Conservation (phyloP, 169 alveolate genomes). For the Plasmodium gallinaceum region DNA sequence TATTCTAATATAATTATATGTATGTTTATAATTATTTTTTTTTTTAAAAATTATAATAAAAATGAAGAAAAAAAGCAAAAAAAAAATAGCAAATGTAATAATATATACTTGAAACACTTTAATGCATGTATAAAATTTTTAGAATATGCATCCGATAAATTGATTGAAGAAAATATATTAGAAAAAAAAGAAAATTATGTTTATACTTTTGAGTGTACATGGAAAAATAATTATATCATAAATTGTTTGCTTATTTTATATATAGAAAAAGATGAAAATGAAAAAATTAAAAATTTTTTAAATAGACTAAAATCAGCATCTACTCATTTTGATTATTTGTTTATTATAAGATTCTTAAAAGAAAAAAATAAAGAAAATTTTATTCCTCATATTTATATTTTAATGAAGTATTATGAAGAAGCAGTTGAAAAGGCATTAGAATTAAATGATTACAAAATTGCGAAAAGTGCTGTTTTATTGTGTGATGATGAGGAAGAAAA, state of each 20-base stretch:
- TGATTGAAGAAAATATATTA: constrained; percentile 51
- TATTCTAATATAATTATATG: constrained; percentile 50
- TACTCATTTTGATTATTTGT: constrained; percentile 69
- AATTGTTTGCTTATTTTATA: constrained; percentile 69
- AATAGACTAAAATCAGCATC: constrained; percentile 53
- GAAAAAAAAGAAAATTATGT: constrained; percentile 69
- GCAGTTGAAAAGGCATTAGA: constrained; percentile 76
- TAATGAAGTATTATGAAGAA: constrained; percentile 77
- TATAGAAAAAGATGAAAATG: constrained; percentile 69
- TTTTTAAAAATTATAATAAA: constrained; percentile 23
- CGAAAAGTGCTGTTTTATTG: constrained; percentile 66
- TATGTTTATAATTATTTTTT: constrained; percentile 60
- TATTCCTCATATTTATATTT: constrained; percentile 70
- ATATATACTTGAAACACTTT: background rate
- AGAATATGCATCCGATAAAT: constrained; percentile 49
- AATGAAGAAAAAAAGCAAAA: background rate
- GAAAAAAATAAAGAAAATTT: constrained; percentile 75
- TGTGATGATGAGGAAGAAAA: constrained; percentile 78
- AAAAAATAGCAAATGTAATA: background rate
- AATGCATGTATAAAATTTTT: constrained; percentile 59
- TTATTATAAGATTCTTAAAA: constrained; percentile 71
- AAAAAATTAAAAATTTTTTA: constrained; percentile 44
- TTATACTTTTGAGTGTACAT: constrained; percentile 74
- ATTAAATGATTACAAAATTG: constrained; percentile 60
- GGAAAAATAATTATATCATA: constrained; percentile 70